Evolutionary conservation across 306 rosid species (phyloP).

Genomic region (Oxytropis ochrocephala): DNA sequence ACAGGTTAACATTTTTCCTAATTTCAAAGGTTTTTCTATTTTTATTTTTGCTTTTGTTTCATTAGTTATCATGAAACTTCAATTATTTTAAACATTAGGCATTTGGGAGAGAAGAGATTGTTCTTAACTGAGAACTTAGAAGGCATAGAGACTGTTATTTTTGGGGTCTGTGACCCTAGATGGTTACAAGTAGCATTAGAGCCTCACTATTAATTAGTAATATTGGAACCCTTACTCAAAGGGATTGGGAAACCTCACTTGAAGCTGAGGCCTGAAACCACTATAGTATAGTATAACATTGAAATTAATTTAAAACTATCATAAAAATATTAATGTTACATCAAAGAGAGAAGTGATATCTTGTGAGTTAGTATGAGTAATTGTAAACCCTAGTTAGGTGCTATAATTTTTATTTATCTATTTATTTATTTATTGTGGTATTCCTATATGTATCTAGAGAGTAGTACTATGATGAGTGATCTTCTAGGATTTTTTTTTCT

Average conservation of each 20-base stretch:
- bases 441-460: neutral
- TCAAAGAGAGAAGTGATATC: neutral
- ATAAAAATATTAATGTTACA: neutral
- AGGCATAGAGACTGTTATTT: neutral
- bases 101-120: neutral
- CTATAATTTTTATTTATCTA: neutral
- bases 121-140: neutral
- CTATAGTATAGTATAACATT: neutral
- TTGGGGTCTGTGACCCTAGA: neutral
- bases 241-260: neutral
- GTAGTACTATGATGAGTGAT: too few relatives aligned
- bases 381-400: neutral
- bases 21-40: neutral
- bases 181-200: neutral
- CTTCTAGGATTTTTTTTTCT: too few relatives aligned
- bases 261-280: neutral
- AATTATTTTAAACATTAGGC: neutral
- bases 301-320: neutral
- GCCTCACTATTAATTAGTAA: too few relatives aligned
- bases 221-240: neutral
- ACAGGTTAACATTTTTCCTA: slow-evolving; percentile 42
- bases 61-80: neutral
- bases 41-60: neutral
- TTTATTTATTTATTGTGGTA: neutral
- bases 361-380: neutral